Base-by-base conservation (phyloP, 805 yeast genomes). In the Metschnikowia baotianmanensis region DNA sequence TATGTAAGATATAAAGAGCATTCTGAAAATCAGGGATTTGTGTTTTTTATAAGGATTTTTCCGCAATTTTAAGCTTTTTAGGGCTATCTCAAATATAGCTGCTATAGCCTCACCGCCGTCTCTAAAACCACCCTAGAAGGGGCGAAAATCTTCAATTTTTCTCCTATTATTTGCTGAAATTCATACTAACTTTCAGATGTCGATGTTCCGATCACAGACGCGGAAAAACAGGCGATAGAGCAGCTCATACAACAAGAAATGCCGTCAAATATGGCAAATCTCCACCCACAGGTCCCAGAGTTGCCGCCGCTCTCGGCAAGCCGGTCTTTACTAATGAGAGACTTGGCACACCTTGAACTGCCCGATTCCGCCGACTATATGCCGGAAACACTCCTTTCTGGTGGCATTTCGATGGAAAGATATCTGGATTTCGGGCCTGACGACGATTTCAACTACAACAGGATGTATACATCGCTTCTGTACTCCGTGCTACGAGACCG, bases 401-500 rank as follows among this genome's bases (percentile, higher is more conserved):
- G 48, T 3, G 55, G 34, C 54, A 55, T 34, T 46, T 57, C 16
- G 22, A 45, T 62, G 48, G 56, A 56, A 6, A 39, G 58, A 11
- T 57, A 57, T 47, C 31, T 48, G 4, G 51, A 48, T 43, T 35
- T 53, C 23, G 46, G 31, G 28, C 36, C 24, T 18, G 33, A 42
- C 7, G 62, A 40, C 12, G 21, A 33, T 13, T 1, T 10, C 15
- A 11, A 58, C 34, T 49, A 45, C 34, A 44, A 54, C 29, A 53
- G 55, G 19, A 43, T 68, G 48, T 62, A 65, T 45, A 59, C 71
- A 8, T 59, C 73, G 4, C 44, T 74, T 20, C 65, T 70, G 22
- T 72, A 72, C 50, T 52, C 74, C 3, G 46, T 55, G 17, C 59
- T 71, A 31, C 67, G 74, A 35, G 59, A 64, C 21, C 51, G 77